Base-by-base conservation (phyloP, 2,329 filamentous ascomycete species). In the Calonectria montana region DNA sequence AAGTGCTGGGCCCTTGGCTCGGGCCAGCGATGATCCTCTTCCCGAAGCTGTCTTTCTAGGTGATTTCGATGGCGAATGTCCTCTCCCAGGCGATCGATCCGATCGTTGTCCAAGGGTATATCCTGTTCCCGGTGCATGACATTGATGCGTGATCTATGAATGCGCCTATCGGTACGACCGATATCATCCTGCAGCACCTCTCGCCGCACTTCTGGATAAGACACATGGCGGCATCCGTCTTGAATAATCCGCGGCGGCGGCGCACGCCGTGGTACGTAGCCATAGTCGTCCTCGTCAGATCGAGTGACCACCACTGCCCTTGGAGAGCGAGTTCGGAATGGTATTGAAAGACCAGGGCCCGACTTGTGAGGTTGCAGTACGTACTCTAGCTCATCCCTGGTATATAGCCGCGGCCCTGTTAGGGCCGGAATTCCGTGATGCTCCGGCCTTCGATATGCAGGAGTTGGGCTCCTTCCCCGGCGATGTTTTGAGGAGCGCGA, bases 241-340 rank as follows among this genome's bases (percentile, higher is more conserved):
- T 79, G 75, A 12, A 78, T 59, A 63, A 79, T 75, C 7, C 73
- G 76, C 35, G 76, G 76, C 29, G 66, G 53, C 7, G 37, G 69
- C 43, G 70, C 69, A 15, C 47, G 64, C n/a, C 72, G 59, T 16
- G 73, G 29, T 18, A 18, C n/a, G 61, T 69, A 71, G 39, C 29
- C 35, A 8, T 43, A 39, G 50, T 68, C 67, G 27, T 78, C 73
- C 15, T 55, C 62, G 25, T 48, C 50, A 47, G 65, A 59, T 7
- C 53, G 53, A 12, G 2, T 12, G 5, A 59, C 31, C n/a, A 23
- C 23, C 2, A 59, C 53, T 27, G 31, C 31, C 15, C 35, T 35
- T 5, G 21, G 18, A 39, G 53, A 23, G 5, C n/a, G 31, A 7
- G 10, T 31, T 23, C 37, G 53, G 37, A 23, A 12, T 39, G 53